Conservation (phyloP, 2,329 filamentous ascomycete species). For the Dactylellina leptospora region DNA sequence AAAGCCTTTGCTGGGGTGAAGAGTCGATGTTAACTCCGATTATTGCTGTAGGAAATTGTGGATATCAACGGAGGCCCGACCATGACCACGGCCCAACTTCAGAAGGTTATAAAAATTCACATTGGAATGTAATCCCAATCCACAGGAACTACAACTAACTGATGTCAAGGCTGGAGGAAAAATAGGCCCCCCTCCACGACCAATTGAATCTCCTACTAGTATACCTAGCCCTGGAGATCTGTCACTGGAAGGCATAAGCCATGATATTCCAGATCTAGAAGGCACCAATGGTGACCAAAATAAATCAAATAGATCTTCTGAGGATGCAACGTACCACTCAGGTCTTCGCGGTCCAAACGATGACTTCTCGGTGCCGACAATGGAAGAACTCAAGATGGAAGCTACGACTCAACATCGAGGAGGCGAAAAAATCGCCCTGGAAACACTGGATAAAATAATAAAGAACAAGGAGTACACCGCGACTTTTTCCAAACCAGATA, state of each 20-base stretch:
- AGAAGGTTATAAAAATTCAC: slow-evolving; percentile 62
- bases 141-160: neutral
- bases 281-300: slow-evolving; percentile 65
- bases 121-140: too few species aligned
- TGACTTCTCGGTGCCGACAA: slow-evolving; percentile 75
- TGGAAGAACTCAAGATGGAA: slow-evolving; percentile 74
- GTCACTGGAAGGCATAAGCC: slow-evolving; percentile 62
- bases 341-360: slow-evolving; percentile 72
- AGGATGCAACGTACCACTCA: slow-evolving; percentile 68
- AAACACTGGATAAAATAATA: slow-evolving; percentile 69
- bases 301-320: slow-evolving; percentile 68
- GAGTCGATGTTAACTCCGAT: neutral
- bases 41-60: slow-evolving; percentile 63
- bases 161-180: slow-evolving; percentile 66
- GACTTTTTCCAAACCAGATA: slow-evolving; percentile 79
- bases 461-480: slow-evolving; percentile 72
- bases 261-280: slow-evolving; percentile 62
- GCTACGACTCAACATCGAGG: slow-evolving; percentile 74
- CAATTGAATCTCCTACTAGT: slow-evolving; percentile 68
- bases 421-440: slow-evolving; percentile 73
- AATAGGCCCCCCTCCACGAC: slow-evolving; percentile 70
- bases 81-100: slow-evolving; percentile 76
- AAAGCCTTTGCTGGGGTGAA: neutral
- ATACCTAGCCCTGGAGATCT: slow-evolving; percentile 74
- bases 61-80: slow-evolving; percentile 73